Conservation (phyloP, 2,329 filamentous ascomycete genomes). For the Exophiala xenobiotica region DNA sequence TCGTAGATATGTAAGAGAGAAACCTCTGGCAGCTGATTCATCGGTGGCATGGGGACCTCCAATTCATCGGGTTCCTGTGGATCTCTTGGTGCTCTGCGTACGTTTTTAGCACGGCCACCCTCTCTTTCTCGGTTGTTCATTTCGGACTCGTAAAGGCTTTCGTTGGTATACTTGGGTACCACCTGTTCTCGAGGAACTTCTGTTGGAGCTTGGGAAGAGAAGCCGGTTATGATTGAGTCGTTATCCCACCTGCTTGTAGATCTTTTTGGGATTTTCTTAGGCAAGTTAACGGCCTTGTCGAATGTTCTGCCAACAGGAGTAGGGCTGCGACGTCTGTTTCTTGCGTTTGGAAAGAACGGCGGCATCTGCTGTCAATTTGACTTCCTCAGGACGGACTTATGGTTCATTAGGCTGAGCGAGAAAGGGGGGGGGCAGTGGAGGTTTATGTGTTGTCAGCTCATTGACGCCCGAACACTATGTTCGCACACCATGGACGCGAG, state of each 20-base stretch:
- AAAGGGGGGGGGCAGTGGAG: not conserved
- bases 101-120: not conserved
- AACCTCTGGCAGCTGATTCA: not conserved
- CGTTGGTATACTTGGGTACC: no score
- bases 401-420: not conserved
- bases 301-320: not conserved
- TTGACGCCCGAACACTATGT: not conserved
- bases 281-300: not conserved
- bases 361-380: conserved; percentile 1
- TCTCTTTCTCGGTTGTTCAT: not conserved
- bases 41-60: not conserved
- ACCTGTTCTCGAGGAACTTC: not conserved
- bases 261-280: not conserved
- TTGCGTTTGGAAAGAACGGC: not conserved
- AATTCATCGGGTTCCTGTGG: not conserved
- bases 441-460: not conserved
- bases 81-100: not conserved
- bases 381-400: not conserved
- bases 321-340: not conserved
- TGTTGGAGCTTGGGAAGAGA: not conserved
- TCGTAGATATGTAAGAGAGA: conserved; percentile 11
- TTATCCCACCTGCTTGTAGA: not conserved
- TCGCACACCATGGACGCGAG: not conserved
- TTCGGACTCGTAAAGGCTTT: not conserved
- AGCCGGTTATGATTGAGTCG: not conserved